A percentile compares a stretch with the other conserved stretches of the same genome.
Evolutionary conservation across 2,329 filamentous ascomycete genomes (phyloP).

Genomic region (Xenoacremonium recifei): DNA sequence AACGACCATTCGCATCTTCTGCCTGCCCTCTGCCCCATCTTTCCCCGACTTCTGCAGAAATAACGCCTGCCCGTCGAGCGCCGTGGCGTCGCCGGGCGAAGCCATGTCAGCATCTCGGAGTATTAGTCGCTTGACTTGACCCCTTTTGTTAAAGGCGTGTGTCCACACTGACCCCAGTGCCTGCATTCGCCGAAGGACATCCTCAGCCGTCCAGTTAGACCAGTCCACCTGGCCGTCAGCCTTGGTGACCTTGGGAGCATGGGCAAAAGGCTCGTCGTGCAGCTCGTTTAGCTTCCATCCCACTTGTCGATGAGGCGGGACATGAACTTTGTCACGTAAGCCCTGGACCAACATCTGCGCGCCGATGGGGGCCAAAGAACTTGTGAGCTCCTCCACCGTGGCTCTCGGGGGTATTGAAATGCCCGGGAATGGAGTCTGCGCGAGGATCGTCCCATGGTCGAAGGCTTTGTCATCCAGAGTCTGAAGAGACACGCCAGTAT

Average conservation of each 20-base stretch:
- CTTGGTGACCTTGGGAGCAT: constrained; percentile 73
- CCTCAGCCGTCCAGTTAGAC: constrained; percentile 46
- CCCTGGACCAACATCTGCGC: constrained; percentile 68
- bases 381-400: constrained; percentile 40
- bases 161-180: constrained; percentile 70
- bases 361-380: constrained; percentile 60
- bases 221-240: constrained; percentile 64
- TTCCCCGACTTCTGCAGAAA: constrained; percentile 15
- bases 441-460: constrained; percentile 74
- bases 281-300: constrained; percentile 24
- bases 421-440: constrained; percentile 62
- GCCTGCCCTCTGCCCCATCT: constrained; percentile 1
- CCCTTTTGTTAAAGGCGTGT: constrained; percentile 25
- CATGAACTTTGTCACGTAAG: constrained; percentile 61
- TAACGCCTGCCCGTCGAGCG: constrained; percentile 4
- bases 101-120: constrained; percentile 33
- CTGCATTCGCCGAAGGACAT: constrained; percentile 54
- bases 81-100: constrained; percentile 1
- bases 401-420: constrained; percentile 47
- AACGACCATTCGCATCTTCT: constrained; percentile 5
- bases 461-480: constrained; percentile 76
- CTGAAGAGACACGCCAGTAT: constrained; percentile 80
- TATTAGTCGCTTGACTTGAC: constrained; percentile 35
- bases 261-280: constrained; percentile 25
- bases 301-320: constrained; percentile 54